Base-by-base conservation (phyloP, 805 yeast species). In the Candida qinlingensis region DNA sequence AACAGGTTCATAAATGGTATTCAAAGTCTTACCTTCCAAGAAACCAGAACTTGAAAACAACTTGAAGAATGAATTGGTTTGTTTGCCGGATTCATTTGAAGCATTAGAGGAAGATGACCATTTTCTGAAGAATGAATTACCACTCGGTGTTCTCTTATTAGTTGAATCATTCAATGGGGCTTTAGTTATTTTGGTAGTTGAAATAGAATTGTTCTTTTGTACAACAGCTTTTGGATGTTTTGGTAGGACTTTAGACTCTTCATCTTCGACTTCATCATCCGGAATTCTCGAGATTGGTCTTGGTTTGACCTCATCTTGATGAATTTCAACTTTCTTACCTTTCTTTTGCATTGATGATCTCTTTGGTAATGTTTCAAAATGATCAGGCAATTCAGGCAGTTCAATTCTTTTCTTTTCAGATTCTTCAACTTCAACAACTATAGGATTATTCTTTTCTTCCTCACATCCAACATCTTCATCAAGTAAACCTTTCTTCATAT, bases 1-100 rank as follows among this genome's bases (percentile, higher is more conserved):
- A 29, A 69, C 75, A 49, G 68, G 61, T 36, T 55, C 64, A 41
- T 64, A 57, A 7, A 70, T 66, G 7, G 61, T 62, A 13, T 69
- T 63, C 37, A 63, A 51, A 4, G 69, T 51, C 39, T 61, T 60
- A 13, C 50, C 54, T 36, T 50, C 47, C 36, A 41, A 7, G 11
- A 47, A 45, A 12, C 39, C 39, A n/a, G 59, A 51, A 13, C 44
- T 56, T 27, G 55, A 51, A 41, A 71, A 63, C 46, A 68, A 63
- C 41, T 69, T 60, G 54, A 69, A 65, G 49, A 71, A 67, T 25
- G 46, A 52, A 6, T 57, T 43, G 1, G 50, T 37, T 38, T 48
- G 52, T 37, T 58, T 57, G 37, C 61, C 56, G 46, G 54, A 54
- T 31, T 52, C 58, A 9, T 48, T 57, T 13, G 51, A 41, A 10